Evolutionary conservation across 2,329 filamentous ascomycete species (phyloP).

Genomic region (Verticillium nonalfalfae): DNA sequence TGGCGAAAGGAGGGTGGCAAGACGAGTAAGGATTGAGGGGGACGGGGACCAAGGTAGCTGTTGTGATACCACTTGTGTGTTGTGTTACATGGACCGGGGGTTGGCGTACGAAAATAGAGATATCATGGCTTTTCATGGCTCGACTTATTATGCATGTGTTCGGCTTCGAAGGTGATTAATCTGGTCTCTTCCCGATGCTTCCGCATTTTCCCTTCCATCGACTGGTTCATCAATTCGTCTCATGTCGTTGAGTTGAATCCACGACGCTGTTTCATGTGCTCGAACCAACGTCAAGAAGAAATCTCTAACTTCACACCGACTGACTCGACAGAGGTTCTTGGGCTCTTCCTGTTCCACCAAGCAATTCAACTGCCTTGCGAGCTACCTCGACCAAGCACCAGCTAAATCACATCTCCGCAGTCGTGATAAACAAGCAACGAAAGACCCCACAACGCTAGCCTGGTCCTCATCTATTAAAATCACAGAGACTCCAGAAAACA

Average conservation of each 20-base stretch:
- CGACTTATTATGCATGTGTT: background rate
- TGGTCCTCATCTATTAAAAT: conserved; percentile 10
- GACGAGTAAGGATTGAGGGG: background rate
- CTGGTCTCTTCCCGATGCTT: background rate
- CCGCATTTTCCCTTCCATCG: too few relatives aligned
- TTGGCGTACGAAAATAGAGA: background rate
- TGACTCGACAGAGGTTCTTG: too few relatives aligned
- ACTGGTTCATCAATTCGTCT: too few relatives aligned
- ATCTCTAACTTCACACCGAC: too few relatives aligned
- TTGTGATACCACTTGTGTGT: background rate
- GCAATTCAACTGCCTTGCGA: background rate
- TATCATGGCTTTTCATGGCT: background rate
- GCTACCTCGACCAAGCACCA: background rate
- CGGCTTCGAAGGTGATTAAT: background rate
- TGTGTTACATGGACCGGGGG: background rate
- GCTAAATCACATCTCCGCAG: background rate
- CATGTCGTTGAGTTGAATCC: too few relatives aligned
- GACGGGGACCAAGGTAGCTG: background rate
- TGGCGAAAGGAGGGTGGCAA: conserved; percentile 35
- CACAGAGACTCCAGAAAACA: conserved; percentile 6
- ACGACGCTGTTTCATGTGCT: too few relatives aligned
- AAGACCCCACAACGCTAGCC: background rate
- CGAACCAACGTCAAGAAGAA: too few relatives aligned
- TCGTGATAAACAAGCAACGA: background rate
- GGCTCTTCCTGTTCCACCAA: too few relatives aligned